Percentiles rank a stretch among this genome's conserved stretches.
These are phyloP conservation scores for Rhynchospora pubera DNA, from an alignment of 176 grass and related monocot genomes.

Conservation along the genomic window DNA sequence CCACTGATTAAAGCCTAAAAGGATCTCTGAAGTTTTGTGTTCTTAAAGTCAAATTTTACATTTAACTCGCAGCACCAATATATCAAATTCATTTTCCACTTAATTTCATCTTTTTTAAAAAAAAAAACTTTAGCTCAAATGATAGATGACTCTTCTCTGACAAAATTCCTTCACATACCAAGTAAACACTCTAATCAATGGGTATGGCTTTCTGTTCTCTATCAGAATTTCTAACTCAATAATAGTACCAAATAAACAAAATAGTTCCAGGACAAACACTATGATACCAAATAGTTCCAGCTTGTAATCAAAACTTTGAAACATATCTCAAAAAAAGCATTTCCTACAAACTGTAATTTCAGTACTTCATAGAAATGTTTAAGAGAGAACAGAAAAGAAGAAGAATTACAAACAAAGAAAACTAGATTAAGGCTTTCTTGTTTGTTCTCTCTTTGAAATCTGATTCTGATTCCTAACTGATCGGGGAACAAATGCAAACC, in stretches of 20 bases:
- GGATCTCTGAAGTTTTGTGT: too few species aligned
- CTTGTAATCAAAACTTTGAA: neutral
- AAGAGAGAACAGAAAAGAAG: too few species aligned
- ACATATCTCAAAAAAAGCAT: neutral
- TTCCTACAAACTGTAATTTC: neutral
- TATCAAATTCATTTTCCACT: too few species aligned
- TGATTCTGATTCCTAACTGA: conserved; percentile 54
- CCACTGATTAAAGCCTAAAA: too few species aligned
- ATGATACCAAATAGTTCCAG: neutral
- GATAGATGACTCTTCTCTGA: neutral
- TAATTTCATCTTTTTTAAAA: too few species aligned
- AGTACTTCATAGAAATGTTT: neutral
- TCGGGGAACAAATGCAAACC: conserved; percentile 64
- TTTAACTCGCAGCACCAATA: too few species aligned
- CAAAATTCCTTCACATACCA: neutral
- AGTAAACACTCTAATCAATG: neutral
- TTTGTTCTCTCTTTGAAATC: conserved; percentile 29
- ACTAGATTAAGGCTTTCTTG: neutral
- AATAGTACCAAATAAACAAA: neutral
- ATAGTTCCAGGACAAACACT: neutral
- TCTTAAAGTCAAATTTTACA: too few species aligned
- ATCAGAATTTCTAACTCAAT: neutral
- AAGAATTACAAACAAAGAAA: neutral
- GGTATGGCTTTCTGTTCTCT: neutral
- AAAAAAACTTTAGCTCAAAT: neutral